Evolutionary conservation across 768 basidiomycete species (phyloP), one percentile per base, ranked within the genome.

Genomic region (Russula emetica): DNA sequence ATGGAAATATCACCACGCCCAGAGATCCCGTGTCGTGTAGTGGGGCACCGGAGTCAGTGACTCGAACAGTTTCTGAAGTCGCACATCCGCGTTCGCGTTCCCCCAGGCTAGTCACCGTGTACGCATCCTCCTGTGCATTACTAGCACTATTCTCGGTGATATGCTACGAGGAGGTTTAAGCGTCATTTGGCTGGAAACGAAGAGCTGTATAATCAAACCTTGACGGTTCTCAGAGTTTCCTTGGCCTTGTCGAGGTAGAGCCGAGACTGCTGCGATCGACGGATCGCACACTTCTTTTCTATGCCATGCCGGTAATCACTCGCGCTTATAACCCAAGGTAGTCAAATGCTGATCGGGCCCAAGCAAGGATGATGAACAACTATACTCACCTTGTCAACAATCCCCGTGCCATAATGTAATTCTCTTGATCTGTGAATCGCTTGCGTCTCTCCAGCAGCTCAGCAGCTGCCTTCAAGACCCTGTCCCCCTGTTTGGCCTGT

Each of bases 161-260:
- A 28, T n/a, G 47, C 61, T 62, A 36, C 24, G 54, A 38, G 4
- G 13, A 16, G 5, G 55, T 13, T 36, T 54, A 8, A 36, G 26
- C 20, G 30, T 40, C 36, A 36, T 18, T 30, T 49, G 44, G n/a
- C n/a, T n/a, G 8, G 11, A 36, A 45, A 54, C 3, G 45, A 47
- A 1, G 11, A 38, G 26, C 24, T 26, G 24, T 22, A 50, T 9
- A 7, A 36, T 18, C 40, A 40, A 32, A 58, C 55, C 50, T 57
- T 40, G n/a, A 62, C 24, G 5, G 30, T 24, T 26, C 34, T 49
- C 28, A 57, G 40, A 20, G 56, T 52, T 18, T 42, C 55, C 10
- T 57, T 55, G 5, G 47, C 61, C 22, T 42, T 58, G 18, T 51
- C 62, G 32, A 57, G 49, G 50, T 63, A 57, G 30, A 55, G 55